Evolutionary conservation across 495 filamentous ascomycete species (phyloP).

Genomic region (Penicillium tannophilum): DNA sequence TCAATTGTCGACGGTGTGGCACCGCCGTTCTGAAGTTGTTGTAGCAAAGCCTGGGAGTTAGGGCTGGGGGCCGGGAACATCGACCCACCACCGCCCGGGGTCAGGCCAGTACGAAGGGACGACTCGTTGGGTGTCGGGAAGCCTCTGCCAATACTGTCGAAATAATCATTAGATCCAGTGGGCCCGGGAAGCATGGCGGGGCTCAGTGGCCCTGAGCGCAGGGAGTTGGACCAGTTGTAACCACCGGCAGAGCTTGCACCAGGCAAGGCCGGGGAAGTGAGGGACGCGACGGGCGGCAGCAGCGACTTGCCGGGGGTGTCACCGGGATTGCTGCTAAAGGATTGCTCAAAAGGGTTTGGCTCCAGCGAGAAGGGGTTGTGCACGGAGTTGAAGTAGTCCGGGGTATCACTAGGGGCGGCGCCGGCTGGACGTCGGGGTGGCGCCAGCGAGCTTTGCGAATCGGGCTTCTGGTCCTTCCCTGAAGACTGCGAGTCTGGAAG

Average conservation of each 20-base stretch:
- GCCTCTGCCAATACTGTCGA: constrained; percentile 76
- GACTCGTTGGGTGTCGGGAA: constrained; percentile 99
- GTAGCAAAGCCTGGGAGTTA: constrained; percentile 77
- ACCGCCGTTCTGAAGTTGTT: constrained; percentile 74
- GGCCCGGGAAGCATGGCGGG: constrained; percentile 95
- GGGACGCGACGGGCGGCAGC: constrained; percentile 84
- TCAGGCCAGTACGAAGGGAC: constrained; percentile 86
- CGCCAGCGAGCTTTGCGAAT: constrained; percentile 59
- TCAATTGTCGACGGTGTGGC: constrained; percentile 89
- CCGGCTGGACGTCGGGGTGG: constrained; percentile 76
- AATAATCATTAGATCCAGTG: constrained; percentile 75
- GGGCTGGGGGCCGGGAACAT: constrained; percentile 96
- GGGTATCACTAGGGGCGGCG: constrained; percentile 57
- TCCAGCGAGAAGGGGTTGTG: constrained; percentile 73
- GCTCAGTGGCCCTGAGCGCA: constrained; percentile 90
- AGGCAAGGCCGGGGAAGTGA: constrained; percentile 87
- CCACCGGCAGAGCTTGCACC: constrained; percentile 63
- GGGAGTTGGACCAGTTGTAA: constrained; percentile 81
- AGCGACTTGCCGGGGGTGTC: constrained; percentile 90
- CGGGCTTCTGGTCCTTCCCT: constrained; percentile 45
- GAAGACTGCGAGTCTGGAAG: constrained; percentile 44
- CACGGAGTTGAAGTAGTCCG: constrained; percentile 75
- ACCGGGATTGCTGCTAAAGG: constrained; percentile 68
- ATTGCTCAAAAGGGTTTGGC: constrained; percentile 95
- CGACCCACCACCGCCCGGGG: constrained; percentile 92